Evolutionary conservation across 208 protist genomes (phyloP), one percentile per base, ranked within the genome.

Genomic region (Acanthamoeba triangularis): DNA sequence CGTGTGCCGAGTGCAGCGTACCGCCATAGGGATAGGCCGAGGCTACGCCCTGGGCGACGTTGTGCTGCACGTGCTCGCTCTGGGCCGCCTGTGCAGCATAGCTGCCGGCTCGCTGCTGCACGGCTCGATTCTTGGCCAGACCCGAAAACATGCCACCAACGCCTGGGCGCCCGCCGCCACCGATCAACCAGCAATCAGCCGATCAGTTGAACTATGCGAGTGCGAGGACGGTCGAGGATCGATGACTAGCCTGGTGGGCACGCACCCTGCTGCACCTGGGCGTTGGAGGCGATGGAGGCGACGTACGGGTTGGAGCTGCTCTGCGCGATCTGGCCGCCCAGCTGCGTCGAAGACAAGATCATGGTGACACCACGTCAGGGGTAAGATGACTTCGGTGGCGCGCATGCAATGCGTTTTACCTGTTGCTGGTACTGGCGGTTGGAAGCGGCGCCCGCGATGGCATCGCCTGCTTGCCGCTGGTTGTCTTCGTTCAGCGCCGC

Each of bases 401-500:
- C 5, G 37, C 37, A 3, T 3, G 37, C 37, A 41, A 3, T 37
- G n/a, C 11, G 37, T 28, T 72, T 16, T 72, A 85, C 76, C 52
- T 85, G 76, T 85, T 85, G 76, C 41, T 85, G 76, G 44, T 85
- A 85, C 23, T 92, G 61, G 4, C 54, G 11, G n/a, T 92, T 69
- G 28, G 85, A 35, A 25, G 85, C 85, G 30, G 28, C 30, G 23
- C 33, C 30, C 8, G 85, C 52, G 8, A 92, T 28, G 25, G 85
- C 85, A 7, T 92, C 85, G 8, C 85, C 85, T 2, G 85, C 85
- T 44, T 52, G 6, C 3, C 85, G 52, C 37, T 92, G 85, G 56
- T 92, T 92, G 30, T 72, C 85, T 25, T 92, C 85, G 61, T 92
- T 72, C 33, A 92, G 10, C 11, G 85, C 85, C 18, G 54, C 85